phyloP scores from a whole-genome alignment of 495 filamentous ascomycete species.

The Penicillium paxilli region DNA sequence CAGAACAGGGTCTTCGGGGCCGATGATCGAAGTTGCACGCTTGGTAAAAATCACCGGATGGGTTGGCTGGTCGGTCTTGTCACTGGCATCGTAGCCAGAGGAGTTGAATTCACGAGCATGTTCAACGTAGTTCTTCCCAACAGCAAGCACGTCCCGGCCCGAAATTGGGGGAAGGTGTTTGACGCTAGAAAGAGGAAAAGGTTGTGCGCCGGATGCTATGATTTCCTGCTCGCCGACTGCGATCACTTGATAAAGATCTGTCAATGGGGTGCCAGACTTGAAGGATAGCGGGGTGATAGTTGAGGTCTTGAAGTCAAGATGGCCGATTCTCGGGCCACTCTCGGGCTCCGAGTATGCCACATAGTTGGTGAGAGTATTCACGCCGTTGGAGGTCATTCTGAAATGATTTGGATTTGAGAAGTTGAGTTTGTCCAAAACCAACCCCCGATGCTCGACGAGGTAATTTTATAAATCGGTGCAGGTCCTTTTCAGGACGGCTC shows the following conservation, averaged over 20 bases:
- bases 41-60: slow-evolving; percentile 57
- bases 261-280: slow-evolving; percentile 46
- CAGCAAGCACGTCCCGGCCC: slow-evolving; percentile 51
- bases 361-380: slow-evolving; percentile 19
- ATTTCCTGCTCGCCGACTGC: slow-evolving; percentile 6
- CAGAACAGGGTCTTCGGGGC: slow-evolving; percentile 43
- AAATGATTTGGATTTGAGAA: neutral
- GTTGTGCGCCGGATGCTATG: slow-evolving; percentile 11
- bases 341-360: slow-evolving; percentile 21
- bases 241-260: slow-evolving; percentile 52
- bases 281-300: slow-evolving; percentile 49
- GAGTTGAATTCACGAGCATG: slow-evolving; percentile 52
- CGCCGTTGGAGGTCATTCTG: neutral
- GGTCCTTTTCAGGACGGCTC: neutral
- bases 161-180: slow-evolving; percentile 48
- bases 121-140: slow-evolving; percentile 58
- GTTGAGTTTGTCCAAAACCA: neutral
- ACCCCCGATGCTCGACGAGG: neutral
- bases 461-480: neutral
- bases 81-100: slow-evolving; percentile 51
- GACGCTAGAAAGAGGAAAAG: slow-evolving; percentile 37
- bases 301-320: slow-evolving; percentile 37
- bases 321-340: slow-evolving; percentile 40
- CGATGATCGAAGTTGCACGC: slow-evolving; percentile 54
- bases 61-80: slow-evolving; percentile 39